Conservation (phyloP, 495 filamentous ascomycete species). For the Penicillium coprophilum region DNA sequence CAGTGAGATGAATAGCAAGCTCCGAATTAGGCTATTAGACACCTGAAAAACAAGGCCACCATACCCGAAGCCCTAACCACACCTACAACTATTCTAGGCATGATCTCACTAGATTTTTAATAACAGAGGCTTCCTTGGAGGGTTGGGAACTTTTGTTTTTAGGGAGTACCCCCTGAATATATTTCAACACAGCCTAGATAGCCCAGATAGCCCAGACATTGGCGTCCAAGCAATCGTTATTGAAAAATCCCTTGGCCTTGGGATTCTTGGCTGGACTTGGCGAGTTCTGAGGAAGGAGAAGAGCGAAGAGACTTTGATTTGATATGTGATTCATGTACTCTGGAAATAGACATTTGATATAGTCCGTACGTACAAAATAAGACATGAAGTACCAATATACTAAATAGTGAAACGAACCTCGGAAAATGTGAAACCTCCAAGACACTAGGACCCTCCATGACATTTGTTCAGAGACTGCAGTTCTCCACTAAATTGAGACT, state of each 20-base stretch:
- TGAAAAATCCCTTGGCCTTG: background rate
- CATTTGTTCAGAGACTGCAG: conserved; percentile 1
- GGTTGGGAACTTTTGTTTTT: background rate
- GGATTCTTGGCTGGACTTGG: conserved; percentile 1
- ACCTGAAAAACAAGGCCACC: background rate
- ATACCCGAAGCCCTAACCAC: background rate
- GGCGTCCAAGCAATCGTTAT: background rate
- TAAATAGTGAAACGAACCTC: background rate
- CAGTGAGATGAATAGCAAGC: background rate
- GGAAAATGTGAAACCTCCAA: background rate
- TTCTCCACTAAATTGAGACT: conserved; percentile 7
- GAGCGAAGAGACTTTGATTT: background rate
- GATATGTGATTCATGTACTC: background rate
- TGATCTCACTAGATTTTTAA: background rate
- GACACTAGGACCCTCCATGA: background rate
- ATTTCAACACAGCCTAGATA: background rate
- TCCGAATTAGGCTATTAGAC: background rate
- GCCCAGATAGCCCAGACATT: background rate
- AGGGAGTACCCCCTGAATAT: background rate
- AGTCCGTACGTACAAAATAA: no score
- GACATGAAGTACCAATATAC: background rate
- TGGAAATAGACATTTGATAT: no score
- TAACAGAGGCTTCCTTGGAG: background rate
- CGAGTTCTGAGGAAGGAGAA: background rate
- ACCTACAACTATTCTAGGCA: background rate